These are phyloP conservation scores for Plasmodium berghei DNA, from an alignment of 169 alveolate genomes.

Conservation along the genomic window DNA sequence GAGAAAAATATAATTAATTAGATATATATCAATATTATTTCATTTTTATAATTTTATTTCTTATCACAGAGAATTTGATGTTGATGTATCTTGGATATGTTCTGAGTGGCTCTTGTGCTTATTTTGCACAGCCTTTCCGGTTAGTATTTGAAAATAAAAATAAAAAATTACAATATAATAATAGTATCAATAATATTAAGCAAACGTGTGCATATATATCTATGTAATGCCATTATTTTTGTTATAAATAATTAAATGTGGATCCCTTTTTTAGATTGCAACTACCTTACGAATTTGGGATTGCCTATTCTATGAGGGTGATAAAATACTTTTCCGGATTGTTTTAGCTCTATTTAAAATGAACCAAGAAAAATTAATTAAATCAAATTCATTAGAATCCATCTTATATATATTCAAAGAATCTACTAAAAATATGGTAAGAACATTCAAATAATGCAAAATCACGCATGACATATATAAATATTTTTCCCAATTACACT, in stretches of 20 bases:
- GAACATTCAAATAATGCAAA: background rate
- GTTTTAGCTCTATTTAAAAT: slow-evolving; percentile 85
- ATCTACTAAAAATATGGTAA: slow-evolving; percentile 78
- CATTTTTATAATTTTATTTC: background rate
- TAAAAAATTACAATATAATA: background rate
- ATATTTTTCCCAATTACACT: background rate
- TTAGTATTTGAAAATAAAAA: slow-evolving; percentile 16
- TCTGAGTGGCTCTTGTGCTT: slow-evolving; percentile 91
- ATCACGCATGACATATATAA: too few relatives aligned
- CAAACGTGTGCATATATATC: background rate
- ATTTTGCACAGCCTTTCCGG: slow-evolving; percentile 87
- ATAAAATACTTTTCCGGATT: slow-evolving; percentile 87
- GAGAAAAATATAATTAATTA: too few relatives aligned
- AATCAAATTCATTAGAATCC: slow-evolving; percentile 76
- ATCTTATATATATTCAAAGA: slow-evolving; percentile 79
- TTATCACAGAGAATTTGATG: slow-evolving; percentile 80
- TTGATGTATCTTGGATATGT: slow-evolving; percentile 87
- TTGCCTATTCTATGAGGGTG: slow-evolving; percentile 88
- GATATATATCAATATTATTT: too few relatives aligned
- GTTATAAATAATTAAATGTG: background rate
- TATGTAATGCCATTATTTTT: background rate
- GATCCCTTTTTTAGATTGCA: slow-evolving; percentile 74
- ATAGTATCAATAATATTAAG: too few relatives aligned
- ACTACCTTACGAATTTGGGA: slow-evolving; percentile 91
- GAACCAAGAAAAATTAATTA: slow-evolving; percentile 79